Conservation (phyloP, 2,329 filamentous ascomycete genomes). For the Emmonsia crescens region DNA sequence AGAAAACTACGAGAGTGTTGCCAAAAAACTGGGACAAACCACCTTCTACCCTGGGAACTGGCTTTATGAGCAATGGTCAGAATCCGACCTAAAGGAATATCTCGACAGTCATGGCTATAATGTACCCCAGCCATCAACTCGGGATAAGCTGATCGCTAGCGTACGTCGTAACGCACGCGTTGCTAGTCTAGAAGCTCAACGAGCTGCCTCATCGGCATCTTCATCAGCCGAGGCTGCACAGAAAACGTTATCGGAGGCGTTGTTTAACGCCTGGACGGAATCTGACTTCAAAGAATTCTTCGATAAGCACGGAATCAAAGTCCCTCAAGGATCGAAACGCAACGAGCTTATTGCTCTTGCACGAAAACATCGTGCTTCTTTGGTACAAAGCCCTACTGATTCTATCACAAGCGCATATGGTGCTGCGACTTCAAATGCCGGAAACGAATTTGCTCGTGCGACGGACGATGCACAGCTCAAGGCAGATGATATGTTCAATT, state of each 20-base stretch:
- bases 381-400: conserved; percentile 21
- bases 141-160: conserved; percentile 77
- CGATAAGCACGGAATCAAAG: conserved; percentile 79
- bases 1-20: conserved; percentile 66
- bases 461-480: conserved; percentile 57
- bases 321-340: conserved; percentile 81
- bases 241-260: conserved; percentile 63
- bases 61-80: conserved; percentile 83
- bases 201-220: conserved; percentile 49
- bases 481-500: conserved; percentile 56
- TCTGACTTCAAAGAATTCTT: conserved; percentile 82
- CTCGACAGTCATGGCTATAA: conserved; percentile 80
- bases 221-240: conserved; percentile 60
- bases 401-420: conserved; percentile 44
- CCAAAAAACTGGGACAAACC: conserved; percentile 66
- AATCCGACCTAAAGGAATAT: conserved; percentile 89
- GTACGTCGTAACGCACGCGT: conserved; percentile 85
- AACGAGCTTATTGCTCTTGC: conserved; percentile 86
- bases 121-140: conserved; percentile 69
- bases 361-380: conserved; percentile 70
- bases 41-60: conserved; percentile 85
- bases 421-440: conserved; percentile 62
- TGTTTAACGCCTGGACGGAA: conserved; percentile 86
- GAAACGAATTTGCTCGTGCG: conserved; percentile 65
- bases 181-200: conserved; percentile 58